Base-by-base conservation (phyloP, 495 filamentous ascomycete species). In the Trichoderma virens region DNA sequence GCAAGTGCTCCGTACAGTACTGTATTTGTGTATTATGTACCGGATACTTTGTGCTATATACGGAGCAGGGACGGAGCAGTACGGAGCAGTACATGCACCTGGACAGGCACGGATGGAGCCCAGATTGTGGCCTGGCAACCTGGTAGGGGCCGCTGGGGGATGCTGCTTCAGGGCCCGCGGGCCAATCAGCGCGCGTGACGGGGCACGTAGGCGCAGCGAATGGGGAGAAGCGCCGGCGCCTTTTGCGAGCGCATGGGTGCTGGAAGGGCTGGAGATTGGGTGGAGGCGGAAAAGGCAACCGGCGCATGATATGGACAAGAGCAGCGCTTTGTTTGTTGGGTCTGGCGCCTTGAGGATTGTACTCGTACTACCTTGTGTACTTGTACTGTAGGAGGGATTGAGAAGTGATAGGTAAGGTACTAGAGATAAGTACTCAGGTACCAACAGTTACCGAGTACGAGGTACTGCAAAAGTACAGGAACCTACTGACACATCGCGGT, bases 121-220 rank as follows among this genome's bases (percentile, higher is more conserved):
- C n/a, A n/a, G n/a, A n/a, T n/a, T n/a, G n/a, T n/a, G n/a, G n/a
- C n/a, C n/a, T n/a, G n/a, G n/a, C n/a, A n/a, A n/a, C n/a, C n/a
- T n/a, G n/a, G n/a, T n/a, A n/a, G n/a, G n/a, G n/a, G n/a, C n/a
- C n/a, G n/a, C n/a, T n/a, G n/a, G n/a, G n/a, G n/a, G n/a, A n/a
- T n/a, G n/a, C n/a, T n/a, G n/a, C n/a, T n/a, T n/a, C n/a, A n/a
- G n/a, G n/a, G n/a, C n/a, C n/a, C n/a, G n/a, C n/a, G n/a, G n/a
- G 51, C 51, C 51, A 56, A 56, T 56, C 51, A 56, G 23, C 25
- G 20, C 51, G 51, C 51, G 51, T 16, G 51, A 27, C 25, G 14
- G 23, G 27, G 51, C 51, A 56, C 51, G 51, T n/a, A 23, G 45
- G 45, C 45, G 45, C 45, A 20, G 45, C 45, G 45, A 51, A 51